Percentiles rank a stretch among this genome's conserved stretches.
These are phyloP conservation scores for Tetrapisispora fleetii DNA, from an alignment of 805 yeast species.

Conservation along the genomic window DNA sequence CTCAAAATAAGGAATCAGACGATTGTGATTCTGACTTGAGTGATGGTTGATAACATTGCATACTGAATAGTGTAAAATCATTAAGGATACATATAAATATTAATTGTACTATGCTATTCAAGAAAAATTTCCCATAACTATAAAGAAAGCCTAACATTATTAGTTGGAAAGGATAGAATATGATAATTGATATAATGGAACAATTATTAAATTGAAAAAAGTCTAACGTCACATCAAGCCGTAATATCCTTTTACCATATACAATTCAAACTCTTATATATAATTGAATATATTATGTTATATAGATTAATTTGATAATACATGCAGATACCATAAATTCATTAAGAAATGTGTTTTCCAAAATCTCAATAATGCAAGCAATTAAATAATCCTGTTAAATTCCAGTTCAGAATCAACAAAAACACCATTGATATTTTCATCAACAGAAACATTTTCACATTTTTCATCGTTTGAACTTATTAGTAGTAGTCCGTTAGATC, in stretches of 20 bases:
- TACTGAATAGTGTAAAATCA: background rate
- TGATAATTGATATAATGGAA: no score
- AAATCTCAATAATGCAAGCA: background rate
- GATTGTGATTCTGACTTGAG: slow-evolving; percentile 4
- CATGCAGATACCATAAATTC: background rate
- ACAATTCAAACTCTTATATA: no score
- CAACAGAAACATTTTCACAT: background rate
- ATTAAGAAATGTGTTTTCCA: background rate
- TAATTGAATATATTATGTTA: background rate
- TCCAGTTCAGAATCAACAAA: background rate
- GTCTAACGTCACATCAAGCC: no score
- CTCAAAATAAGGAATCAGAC: background rate
- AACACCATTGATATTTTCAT: slow-evolving; percentile 2
- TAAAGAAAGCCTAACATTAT: no score
- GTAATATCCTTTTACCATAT: no score
- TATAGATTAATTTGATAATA: background rate
- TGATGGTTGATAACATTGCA: background rate
- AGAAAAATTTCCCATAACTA: background rate
- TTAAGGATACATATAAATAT: no score
- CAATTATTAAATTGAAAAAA: no score
- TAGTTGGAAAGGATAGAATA: no score
- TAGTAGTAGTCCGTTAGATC: slow-evolving; percentile 72
- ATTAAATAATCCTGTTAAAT: background rate
- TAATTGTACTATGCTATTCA: background rate
- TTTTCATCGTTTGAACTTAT: slow-evolving; percentile 31